Evolutionary conservation across 1,284 basidiomycete genomes (phyloP).

Genomic region (Mycena citricolor): DNA sequence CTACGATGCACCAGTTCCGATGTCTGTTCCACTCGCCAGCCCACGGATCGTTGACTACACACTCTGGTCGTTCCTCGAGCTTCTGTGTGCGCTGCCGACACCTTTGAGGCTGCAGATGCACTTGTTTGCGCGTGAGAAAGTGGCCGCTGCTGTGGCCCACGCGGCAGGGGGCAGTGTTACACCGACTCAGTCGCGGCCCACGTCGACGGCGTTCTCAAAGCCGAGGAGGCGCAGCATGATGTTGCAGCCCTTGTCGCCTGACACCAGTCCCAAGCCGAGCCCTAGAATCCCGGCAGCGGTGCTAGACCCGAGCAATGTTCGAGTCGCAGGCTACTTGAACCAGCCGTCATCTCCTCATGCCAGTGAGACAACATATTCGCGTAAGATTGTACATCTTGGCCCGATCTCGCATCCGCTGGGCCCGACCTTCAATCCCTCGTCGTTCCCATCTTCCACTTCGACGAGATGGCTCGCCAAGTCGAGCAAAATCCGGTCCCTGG

Average conservation of each 20-base stretch:
- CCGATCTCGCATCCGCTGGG: conserved; percentile 42
- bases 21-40: conserved; percentile 28
- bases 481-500: conserved; percentile 46
- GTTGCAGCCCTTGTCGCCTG: conserved; percentile 50
- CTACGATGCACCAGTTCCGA: conserved; percentile 32
- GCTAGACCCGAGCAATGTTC: conserved; percentile 25
- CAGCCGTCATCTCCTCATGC: conserved; percentile 38
- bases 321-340: conserved; percentile 48
- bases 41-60: conserved; percentile 71
- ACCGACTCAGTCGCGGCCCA: conserved; percentile 35
- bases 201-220: conserved; percentile 43
- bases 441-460: conserved; percentile 34
- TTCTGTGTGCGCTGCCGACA: conserved; percentile 60
- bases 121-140: conserved; percentile 61
- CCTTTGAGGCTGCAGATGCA: conserved; percentile 69
- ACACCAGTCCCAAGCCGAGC: conserved; percentile 46
- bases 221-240: conserved; percentile 44
- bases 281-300: conserved; percentile 27
- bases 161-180: conserved; percentile 36
- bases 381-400: conserved; percentile 63
- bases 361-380: conserved; percentile 29
- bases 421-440: conserved; percentile 37
- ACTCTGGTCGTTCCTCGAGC: conserved; percentile 72
- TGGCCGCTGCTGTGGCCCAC: conserved; percentile 49
- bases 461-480: conserved; percentile 31